Base-by-base conservation (phyloP, 345 rosid genomes). In the Draba incana region DNA sequence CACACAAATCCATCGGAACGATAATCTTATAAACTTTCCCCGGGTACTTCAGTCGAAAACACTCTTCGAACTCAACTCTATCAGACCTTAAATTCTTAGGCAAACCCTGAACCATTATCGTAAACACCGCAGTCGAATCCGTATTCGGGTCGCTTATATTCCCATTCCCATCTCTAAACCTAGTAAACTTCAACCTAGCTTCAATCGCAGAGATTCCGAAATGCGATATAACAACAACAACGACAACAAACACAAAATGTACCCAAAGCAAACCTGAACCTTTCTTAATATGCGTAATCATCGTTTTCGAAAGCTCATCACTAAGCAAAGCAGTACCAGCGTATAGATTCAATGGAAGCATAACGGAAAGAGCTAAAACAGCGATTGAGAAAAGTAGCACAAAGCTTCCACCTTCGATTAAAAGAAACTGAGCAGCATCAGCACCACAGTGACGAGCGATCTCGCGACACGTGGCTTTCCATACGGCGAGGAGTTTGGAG, bases 1-100 rank as follows among this genome's bases (percentile, higher is more conserved):
- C 90, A 81, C 96, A 89, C 61, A 94, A 80, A 85, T 94, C 98
- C 99, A 91, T 89, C 1, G 99, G 99, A 70, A 94, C 61, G 15
- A 91, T 75, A 55, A 91, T 83, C 81, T 71, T 84, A 62, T 85
- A 91, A 74, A 94, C 84, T 64, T 89, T 94, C 52, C 96, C 97
- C 0, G 99, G 99, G 68, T 87, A 94, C 81, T 75, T 86, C 11
- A 81, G 72, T 49, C 82, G 81, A 77, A 94, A 87, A 72, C 90
- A 91, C 65, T 91, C 95, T 41, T 74, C 76, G 77, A 94, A 74
- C 64, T 86, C 81, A 48, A 68, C 76, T 71, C 80, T 84, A 75
- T 89, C 97, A 68, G 80, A 74, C 38, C 92, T 93, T 50, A 91
- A 62, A 76, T 77, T 84, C 84, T 89, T 94, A 3, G 98, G 96